Percentiles rank a stretch among this genome's conserved stretches.
Evolutionary conservation across 805 yeast species (phyloP).

Genomic region (Wickerhamomyces queroliae): DNA sequence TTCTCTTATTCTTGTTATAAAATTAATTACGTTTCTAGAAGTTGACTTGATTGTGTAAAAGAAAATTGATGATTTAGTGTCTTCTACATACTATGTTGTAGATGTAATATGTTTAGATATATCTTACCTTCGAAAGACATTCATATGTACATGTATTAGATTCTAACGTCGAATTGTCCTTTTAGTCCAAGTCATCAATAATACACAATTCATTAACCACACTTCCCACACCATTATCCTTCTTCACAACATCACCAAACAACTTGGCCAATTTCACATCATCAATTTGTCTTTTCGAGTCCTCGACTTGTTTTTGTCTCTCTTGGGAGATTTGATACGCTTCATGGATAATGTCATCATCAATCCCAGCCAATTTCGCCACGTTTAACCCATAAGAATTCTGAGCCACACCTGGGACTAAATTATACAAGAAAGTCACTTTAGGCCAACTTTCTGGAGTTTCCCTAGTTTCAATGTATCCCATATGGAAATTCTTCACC

Average conservation of each 20-base stretch:
- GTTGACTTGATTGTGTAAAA: no score
- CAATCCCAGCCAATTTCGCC: constrained; percentile 92
- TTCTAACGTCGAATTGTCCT: background rate
- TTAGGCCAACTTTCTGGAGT: constrained; percentile 34
- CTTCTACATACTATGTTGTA: no score
- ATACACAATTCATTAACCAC: background rate
- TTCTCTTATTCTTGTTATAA: no score
- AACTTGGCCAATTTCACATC: background rate
- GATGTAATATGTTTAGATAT: background rate
- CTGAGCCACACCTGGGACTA: constrained; percentile 86
- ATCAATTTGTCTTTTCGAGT: background rate
- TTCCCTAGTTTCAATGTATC: constrained; percentile 39
- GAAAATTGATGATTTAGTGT: no score
- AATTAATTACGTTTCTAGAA: no score
- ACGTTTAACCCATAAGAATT: constrained; percentile 97
- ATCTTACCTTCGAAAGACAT: no score
- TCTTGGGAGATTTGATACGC: constrained; percentile 87
- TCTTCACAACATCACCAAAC: background rate
- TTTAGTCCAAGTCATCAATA: background rate
- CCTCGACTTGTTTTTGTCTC: constrained; percentile 49
- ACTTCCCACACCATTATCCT: background rate
- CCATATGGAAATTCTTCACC: constrained; percentile 85
- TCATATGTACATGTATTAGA: no score
- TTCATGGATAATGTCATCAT: constrained; percentile 78
- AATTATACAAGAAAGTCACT: constrained; percentile 83